Evolutionary conservation across 257 asterid genomes (phyloP), one percentile per base, ranked within the genome.

Genomic region (Osmanthus fragrans): DNA sequence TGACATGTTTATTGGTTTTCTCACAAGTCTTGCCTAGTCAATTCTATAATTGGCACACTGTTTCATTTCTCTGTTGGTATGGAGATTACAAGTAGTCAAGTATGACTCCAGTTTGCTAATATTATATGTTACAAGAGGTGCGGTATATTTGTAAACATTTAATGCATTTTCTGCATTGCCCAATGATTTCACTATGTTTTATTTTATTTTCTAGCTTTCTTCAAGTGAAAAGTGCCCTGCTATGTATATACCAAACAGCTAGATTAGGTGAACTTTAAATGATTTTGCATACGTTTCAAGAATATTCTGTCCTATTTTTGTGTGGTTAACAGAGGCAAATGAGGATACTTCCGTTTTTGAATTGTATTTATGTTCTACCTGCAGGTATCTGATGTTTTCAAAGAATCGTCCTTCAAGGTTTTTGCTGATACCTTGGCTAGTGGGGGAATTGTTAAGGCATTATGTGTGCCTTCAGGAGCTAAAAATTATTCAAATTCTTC

Each of bases 381-480:
- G 84, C 92, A 96, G 99, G 97, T 93, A 72, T 96, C 97, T 15
- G 89, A 87, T 78, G 45, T 83, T 70, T 89, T 96, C 88, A 82
- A 83, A 81, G 82, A 85, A 77, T 86, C 96, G 78, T 80, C 95
- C 76, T 96, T 96, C 89, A 96, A 96, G 92, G 90, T 92, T 71
- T 96, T 96, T 86, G 87, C 94, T 37, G 97, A 93, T 74, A 78
- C 90, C 80, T 80, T 96, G 87, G 88, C 83, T n/a, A 77, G 79
- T 82, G 96, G 88, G 74, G 98, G 98, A 77, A 68, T 86, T 70
- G 82, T 92, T 78, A 93, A 90, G 87, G 93, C 96, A 64, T 29
- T 96, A 76, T 92, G 94, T 32, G 88, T 93, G 51, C 97, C 97
- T 40, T 90, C 90, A 34, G 99, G 97, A 47, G 85, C 92, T 75